Evolutionary conservation across 495 filamentous ascomycete species (phyloP).

Genomic region (Neurospora sp.): DNA sequence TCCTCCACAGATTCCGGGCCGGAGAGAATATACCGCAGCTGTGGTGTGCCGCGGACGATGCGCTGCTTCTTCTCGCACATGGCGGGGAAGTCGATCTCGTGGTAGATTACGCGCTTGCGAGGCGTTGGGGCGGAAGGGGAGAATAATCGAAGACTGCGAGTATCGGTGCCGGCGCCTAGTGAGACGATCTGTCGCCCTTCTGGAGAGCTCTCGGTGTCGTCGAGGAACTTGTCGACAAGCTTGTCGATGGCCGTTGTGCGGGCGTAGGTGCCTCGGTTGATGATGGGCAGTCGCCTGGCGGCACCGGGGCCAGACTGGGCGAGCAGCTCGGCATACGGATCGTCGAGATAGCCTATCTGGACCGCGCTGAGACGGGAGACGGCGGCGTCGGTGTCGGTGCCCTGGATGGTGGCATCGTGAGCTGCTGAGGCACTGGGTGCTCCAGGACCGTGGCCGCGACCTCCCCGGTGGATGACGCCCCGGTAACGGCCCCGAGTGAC

Average conservation of each 20-base stretch:
- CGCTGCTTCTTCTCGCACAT: conserved; percentile 55
- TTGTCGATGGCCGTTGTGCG: conserved; percentile 78
- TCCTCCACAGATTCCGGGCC: conserved; percentile 1
- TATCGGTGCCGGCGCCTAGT: conserved; percentile 89
- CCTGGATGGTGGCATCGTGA: conserved; percentile 56
- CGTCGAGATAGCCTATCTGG: conserved; percentile 73
- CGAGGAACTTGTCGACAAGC: conserved; percentile 64
- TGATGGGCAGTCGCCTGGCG: conserved; percentile 66
- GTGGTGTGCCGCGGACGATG: conserved; percentile 20
- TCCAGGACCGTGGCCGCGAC: conserved; percentile 28
- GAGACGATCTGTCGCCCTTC: conserved; percentile 66
- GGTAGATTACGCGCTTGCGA: conserved; percentile 52
- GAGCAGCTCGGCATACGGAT: conserved; percentile 65
- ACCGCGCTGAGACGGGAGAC: conserved; percentile 83
- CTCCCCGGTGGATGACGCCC: conserved; percentile 32
- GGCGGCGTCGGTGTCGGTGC: conserved; percentile 86
- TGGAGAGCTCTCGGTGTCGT: conserved; percentile 10
- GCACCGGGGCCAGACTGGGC: conserved; percentile 29
- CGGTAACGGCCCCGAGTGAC: conserved; percentile 22
- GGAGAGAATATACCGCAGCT: conserved; percentile 21
- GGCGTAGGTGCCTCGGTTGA: conserved; percentile 78
- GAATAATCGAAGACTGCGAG: conserved; percentile 66
- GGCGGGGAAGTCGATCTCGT: conserved; percentile 83
- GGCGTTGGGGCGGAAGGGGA: conserved; percentile 15
- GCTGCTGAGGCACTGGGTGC: conserved; percentile 11